These are phyloP conservation scores for Thelonectria olida DNA, from an alignment of 2,329 filamentous ascomycete genomes.

Conservation along the genomic window DNA sequence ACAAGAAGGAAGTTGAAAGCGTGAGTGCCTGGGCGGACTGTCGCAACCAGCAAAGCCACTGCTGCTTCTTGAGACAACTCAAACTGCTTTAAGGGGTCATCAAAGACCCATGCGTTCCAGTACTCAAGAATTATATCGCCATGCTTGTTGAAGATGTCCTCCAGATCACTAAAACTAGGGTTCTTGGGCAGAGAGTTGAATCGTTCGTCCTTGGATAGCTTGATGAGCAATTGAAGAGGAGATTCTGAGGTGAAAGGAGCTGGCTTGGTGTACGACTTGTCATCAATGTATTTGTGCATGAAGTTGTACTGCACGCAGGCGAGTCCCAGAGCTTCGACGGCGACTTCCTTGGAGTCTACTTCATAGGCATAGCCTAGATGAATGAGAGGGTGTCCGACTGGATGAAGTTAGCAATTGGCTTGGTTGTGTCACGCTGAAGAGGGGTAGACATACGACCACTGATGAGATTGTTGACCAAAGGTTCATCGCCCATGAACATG, in stretches of 20 bases:
- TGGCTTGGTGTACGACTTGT: constrained; percentile 74
- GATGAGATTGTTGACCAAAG: constrained; percentile 83
- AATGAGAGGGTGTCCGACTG: constrained; percentile 91
- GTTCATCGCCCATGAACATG: constrained; percentile 77
- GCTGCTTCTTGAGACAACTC: constrained; percentile 73
- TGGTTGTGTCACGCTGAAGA: background rate
- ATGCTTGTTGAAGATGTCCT: constrained; percentile 72
- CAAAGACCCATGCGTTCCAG: constrained; percentile 87
- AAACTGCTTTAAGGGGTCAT: constrained; percentile 78
- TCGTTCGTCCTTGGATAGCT: constrained; percentile 72
- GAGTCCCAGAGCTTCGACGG: constrained; percentile 86
- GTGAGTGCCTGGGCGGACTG: constrained; percentile 64
- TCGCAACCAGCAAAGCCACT: constrained; percentile 69
- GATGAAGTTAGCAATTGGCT: constrained; percentile 29
- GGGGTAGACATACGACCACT: constrained; percentile 70
- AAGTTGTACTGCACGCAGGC: constrained; percentile 66
- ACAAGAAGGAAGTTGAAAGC: constrained; percentile 86
- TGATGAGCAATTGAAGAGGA: constrained; percentile 75
- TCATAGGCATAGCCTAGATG: constrained; percentile 96
- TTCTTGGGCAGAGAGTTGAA: constrained; percentile 73
- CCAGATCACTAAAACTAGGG: constrained; percentile 70
- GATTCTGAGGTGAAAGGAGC: constrained; percentile 68
- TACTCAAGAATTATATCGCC: constrained; percentile 81
- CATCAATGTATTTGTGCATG: constrained; percentile 75
- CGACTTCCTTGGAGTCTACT: constrained; percentile 83